Percentiles rank a stretch among this genome's conserved stretches.
These are phyloP conservation scores for Backusella westeae DNA, from an alignment of 192 early-diverging fungal species.

Conservation along the genomic window DNA sequence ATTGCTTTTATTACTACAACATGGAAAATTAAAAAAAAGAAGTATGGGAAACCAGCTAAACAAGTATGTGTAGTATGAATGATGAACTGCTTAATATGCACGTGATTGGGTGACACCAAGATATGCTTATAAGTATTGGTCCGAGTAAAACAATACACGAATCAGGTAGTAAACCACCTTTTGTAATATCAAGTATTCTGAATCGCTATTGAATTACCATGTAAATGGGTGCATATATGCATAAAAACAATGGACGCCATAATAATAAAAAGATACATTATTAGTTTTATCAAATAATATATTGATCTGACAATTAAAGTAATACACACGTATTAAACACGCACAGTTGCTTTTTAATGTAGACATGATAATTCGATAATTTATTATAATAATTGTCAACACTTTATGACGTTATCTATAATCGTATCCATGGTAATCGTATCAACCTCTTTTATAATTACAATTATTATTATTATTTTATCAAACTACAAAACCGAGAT, in stretches of 20 bases:
- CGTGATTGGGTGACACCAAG: not conserved
- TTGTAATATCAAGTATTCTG: not conserved
- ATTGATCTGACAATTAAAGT: not conserved
- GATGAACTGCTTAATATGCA: not conserved
- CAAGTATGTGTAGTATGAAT: not conserved
- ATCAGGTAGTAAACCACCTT: conserved; percentile 3
- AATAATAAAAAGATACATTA: not conserved
- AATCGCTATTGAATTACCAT: not conserved
- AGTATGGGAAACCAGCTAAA: not conserved
- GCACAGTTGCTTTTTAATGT: not conserved
- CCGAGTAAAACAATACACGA: not conserved
- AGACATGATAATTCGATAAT: not conserved
- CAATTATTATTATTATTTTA: too few species aligned
- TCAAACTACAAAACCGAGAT: too few species aligned
- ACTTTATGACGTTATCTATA: not conserved
- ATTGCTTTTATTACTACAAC: not conserved
- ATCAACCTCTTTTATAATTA: too few species aligned
- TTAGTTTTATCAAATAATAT: not conserved
- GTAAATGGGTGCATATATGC: not conserved
- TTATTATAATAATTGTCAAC: not conserved
- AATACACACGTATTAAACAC: not conserved
- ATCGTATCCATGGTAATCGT: not conserved
- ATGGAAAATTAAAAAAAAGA: not conserved
- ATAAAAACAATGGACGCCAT: not conserved
- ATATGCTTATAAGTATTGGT: not conserved